Evolutionary conservation across 257 asterid species (phyloP).

Genomic region (Primulina eburnea): DNA sequence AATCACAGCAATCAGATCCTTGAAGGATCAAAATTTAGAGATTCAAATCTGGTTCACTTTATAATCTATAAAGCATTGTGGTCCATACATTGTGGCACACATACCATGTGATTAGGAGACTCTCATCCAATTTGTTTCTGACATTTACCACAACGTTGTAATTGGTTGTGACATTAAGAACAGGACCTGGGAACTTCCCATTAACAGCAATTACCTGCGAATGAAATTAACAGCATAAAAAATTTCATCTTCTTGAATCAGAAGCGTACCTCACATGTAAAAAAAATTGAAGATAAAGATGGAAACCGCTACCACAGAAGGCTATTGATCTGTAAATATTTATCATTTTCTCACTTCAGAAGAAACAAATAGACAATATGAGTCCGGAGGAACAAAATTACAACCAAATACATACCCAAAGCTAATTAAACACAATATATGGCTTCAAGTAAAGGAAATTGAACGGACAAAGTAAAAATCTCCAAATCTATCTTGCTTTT

Average conservation of each 20-base stretch:
- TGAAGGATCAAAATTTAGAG: background rate
- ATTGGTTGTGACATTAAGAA: conserved; percentile 83
- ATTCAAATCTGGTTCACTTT: background rate
- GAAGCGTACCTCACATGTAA: background rate
- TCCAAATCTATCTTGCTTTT: background rate
- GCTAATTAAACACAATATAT: background rate
- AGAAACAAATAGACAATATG: background rate
- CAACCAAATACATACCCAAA: background rate
- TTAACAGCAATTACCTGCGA: conserved; percentile 91
- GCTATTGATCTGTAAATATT: background rate
- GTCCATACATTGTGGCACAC: background rate
- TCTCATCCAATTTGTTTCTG: conserved; percentile 75
- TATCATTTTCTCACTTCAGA: background rate
- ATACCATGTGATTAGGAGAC: conserved; percentile 83
- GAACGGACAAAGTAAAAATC: background rate
- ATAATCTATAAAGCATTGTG: background rate
- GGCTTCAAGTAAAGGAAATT: conserved; percentile 3
- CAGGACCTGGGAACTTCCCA: conserved; percentile 80
- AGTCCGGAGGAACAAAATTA: background rate
- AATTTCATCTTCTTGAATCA: background rate
- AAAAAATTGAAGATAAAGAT: background rate
- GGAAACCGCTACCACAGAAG: background rate
- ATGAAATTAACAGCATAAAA: conserved; percentile 17
- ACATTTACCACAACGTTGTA: conserved; percentile 80
- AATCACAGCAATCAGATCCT: background rate